Percentiles rank a stretch among this genome's conserved stretches.
phyloP scores from a whole-genome alignment of 108 stramenopile genomes.

The Licmophora abbreviata region DNA sequence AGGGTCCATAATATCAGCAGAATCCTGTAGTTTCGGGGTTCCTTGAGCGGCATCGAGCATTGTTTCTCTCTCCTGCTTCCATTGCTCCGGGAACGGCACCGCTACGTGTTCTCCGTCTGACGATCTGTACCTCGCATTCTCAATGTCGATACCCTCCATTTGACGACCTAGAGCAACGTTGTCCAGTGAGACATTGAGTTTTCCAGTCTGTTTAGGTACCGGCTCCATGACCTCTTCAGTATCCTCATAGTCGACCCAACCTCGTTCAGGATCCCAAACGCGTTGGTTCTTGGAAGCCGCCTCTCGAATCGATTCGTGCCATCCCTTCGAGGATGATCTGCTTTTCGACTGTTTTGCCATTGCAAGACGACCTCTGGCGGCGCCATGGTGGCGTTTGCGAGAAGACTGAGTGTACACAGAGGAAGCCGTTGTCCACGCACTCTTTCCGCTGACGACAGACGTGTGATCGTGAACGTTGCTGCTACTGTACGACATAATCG shows the following conservation, averaged over 20 bases:
- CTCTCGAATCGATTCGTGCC: slow-evolving; percentile 63
- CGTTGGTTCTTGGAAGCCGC: slow-evolving; percentile 41
- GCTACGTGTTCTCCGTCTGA: too few species aligned
- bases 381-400: slow-evolving; percentile 57
- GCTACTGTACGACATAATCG: slow-evolving; percentile 4
- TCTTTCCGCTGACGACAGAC: slow-evolving; percentile 29
- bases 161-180: slow-evolving; percentile 4
- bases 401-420: slow-evolving; percentile 25
- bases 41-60: too few species aligned
- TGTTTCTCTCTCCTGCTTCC: slow-evolving; percentile 15
- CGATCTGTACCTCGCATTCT: neutral
- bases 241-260: slow-evolving; percentile 58
- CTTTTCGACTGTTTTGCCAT: slow-evolving; percentile 37
- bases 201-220: neutral
- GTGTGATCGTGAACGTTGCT: slow-evolving; percentile 13
- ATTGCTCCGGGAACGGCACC: slow-evolving; percentile 18
- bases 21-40: too few species aligned
- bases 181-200: slow-evolving; percentile 11
- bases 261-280: slow-evolving; percentile 60
- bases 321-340: slow-evolving; percentile 24
- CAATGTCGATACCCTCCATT: neutral
- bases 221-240: slow-evolving; percentile 15
- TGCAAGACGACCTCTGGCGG: slow-evolving; percentile 36
- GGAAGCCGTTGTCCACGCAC: slow-evolving; percentile 31
- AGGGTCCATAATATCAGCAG: too few species aligned